Base-by-base conservation (phyloP, 768 basidiomycete genomes). In the Xerocomellus intermedius region DNA sequence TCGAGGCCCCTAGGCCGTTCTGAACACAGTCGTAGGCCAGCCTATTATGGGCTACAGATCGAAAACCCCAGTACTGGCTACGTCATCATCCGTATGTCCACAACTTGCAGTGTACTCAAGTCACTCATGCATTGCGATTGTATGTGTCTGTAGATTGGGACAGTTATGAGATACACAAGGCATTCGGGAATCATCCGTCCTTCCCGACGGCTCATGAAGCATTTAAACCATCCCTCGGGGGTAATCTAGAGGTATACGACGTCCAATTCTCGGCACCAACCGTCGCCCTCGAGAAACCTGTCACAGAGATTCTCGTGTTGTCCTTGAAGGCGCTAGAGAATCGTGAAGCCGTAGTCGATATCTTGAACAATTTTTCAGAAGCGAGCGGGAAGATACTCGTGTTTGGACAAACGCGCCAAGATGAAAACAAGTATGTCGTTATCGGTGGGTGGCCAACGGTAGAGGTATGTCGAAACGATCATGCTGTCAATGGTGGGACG, bases 371-470 rank as follows among this genome's bases (percentile, higher is more conserved):
- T 47, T 5, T 64, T 26, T 60, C 59, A 0, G 57, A 66, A 7
- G 47, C 17, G 3, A 63, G 21, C 22, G 32, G 28, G 21, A 43
- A 59, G 32, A 41, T 12, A 8, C 12, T 67, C 10, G 60, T 63
- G 7, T 71, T 57, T 26, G 69, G 68, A 26, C 44, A 57, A 37
- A 48, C 56, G 13, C 54, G 45, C 21, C 57, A 63, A 44, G 63
- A 69, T 12, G 50, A 61, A 30, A 69, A 56, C 57, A 59, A 56
- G 37, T 58, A 58, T 38, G 0, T 69, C 24, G 8, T 60, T 5
- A 16, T 70, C 13, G 28, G 46, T 1, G 67, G 69, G 7, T 71
- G 67, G 69, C 9, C 32, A 3, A 42, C 55, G 2, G 51, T 67
- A 5, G 62, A 71, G 69, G 69, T 69, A 33, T 13, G 67, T 49